phyloP scores from a whole-genome alignment of 2,329 filamentous ascomycete genomes.

The Fusarium secorum region DNA sequence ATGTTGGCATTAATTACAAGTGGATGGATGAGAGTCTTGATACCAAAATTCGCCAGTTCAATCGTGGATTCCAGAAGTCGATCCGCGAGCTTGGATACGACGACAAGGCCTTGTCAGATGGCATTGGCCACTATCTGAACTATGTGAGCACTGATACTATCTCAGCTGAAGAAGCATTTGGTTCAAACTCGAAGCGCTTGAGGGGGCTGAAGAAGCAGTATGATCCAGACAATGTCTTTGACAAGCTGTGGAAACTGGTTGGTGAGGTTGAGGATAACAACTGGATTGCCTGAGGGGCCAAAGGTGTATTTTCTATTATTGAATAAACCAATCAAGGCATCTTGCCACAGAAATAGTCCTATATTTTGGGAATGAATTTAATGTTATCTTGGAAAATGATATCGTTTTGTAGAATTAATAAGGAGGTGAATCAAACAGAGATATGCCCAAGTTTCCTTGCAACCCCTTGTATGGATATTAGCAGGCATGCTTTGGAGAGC shows the following conservation, averaged over 20 bases:
- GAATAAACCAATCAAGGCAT: background rate
- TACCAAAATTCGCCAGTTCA: constrained; percentile 31
- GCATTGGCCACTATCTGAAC: constrained; percentile 34
- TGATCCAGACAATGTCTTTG: constrained; percentile 33
- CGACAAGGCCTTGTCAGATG: constrained; percentile 23
- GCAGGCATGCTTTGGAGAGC: background rate
- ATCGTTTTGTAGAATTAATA: background rate
- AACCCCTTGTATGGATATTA: background rate
- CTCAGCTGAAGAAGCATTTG: constrained; percentile 34
- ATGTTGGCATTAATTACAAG: constrained; percentile 29
- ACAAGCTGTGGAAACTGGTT: constrained; percentile 36
- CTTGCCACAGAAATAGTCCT: background rate
- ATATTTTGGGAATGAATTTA: background rate
- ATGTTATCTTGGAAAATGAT: background rate
- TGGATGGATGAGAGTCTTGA: constrained; percentile 29
- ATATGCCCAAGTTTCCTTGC: background rate
- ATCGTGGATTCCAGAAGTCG: constrained; percentile 29
- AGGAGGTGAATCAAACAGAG: background rate
- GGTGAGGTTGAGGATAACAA: constrained; percentile 30
- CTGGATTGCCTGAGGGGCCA: constrained; percentile 17
- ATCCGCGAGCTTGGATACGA: constrained; percentile 34
- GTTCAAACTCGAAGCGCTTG: constrained; percentile 25
- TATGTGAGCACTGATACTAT: constrained; percentile 23
- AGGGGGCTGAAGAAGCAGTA: constrained; percentile 31
- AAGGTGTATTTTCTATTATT: background rate